These are phyloP conservation scores for Mollisiaceae sp. DNA, from an alignment of 2,329 filamentous ascomycete genomes.

Conservation along the genomic window DNA sequence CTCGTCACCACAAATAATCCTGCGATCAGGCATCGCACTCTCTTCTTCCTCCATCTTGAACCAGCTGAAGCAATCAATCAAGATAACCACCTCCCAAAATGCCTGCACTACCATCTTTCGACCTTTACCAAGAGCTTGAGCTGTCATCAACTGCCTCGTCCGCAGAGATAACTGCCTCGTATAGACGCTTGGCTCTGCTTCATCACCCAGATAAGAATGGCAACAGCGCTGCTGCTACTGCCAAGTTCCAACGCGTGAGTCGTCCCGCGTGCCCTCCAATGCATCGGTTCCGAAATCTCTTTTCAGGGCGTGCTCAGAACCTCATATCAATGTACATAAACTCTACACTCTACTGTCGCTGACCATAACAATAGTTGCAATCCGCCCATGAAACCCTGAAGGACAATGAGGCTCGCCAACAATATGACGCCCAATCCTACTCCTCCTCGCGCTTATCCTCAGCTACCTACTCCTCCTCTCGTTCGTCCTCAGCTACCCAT, in stretches of 20 bases:
- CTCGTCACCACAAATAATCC: background rate
- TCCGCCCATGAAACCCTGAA: constrained; percentile 31
- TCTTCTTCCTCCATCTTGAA: background rate
- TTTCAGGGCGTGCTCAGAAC: background rate
- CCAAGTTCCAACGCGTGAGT: constrained; percentile 29
- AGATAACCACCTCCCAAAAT: constrained; percentile 15
- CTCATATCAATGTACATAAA: background rate
- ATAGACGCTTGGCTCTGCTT: constrained; percentile 28
- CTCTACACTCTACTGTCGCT: background rate
- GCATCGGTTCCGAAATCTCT: background rate
- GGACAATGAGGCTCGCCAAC: constrained; percentile 6
- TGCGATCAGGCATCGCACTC: background rate
- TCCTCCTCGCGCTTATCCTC: background rate
- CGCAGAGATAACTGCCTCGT: constrained; percentile 26
- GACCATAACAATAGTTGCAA: constrained; percentile 19
- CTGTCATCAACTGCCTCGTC: constrained; percentile 19
- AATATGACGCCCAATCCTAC: constrained; percentile 7
- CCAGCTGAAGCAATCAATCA: background rate
- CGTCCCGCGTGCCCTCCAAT: background rate
- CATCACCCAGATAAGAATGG: constrained; percentile 35
- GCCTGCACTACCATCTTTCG: constrained; percentile 23
- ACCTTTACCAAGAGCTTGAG: constrained; percentile 29
- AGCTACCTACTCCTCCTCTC: too few species aligned
- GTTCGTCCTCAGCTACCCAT: too few species aligned
- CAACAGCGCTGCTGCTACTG: constrained; percentile 26